Evolutionary conservation across 371 early-diverging fungal species (phyloP), one percentile per base, ranked within the genome.

Genomic region (Paramicrosporidium saccamoebae): DNA sequence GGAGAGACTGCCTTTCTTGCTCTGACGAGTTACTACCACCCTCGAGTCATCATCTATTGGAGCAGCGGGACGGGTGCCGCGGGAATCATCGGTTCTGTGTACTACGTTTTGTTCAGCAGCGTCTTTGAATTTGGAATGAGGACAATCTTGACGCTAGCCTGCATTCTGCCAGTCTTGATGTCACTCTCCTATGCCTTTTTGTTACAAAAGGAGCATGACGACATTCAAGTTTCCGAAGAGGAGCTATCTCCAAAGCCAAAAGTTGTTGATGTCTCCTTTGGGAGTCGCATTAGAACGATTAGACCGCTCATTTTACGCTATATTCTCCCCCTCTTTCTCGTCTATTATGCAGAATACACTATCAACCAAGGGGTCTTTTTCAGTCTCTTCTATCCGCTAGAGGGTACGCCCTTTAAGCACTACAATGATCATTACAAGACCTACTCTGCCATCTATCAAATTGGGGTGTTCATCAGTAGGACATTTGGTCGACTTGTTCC

Each of bases 301-400:
- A 17, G 25, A 7, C 17, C 17, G 4, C 17, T 24, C 8, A 17
- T 24, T 5, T 8, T 19, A 5, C 7, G 17, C 10, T 24, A 24
- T 19, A 24, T 24, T 9, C 15, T 24, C 7, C 25, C 25, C n/a
- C 13, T 24, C 2, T 7, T 24, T 12, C 18, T 24, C 11, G 25
- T 24, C 2, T 24, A 24, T 21, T 26, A 21, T 19, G 20, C 26
- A 7, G 50, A 50, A 25, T 50, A 50, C 23, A 42, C 44, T 3
- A 50, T 50, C 43, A 50, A 50, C 34, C 48, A 50, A 27, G 50
- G 50, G 1, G 36, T 50, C 1, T 24, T 35, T 4, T 48, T 48
- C 0, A 40, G 35, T 12, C 23, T 50, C 2, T 23, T 45, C 5
- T 50, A 41, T 23, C 48, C 48, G 0, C 16, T 48, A 9, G 27